Conservation (phyloP, 176 grass and related monocot species). For the Olyra latifolia region DNA sequence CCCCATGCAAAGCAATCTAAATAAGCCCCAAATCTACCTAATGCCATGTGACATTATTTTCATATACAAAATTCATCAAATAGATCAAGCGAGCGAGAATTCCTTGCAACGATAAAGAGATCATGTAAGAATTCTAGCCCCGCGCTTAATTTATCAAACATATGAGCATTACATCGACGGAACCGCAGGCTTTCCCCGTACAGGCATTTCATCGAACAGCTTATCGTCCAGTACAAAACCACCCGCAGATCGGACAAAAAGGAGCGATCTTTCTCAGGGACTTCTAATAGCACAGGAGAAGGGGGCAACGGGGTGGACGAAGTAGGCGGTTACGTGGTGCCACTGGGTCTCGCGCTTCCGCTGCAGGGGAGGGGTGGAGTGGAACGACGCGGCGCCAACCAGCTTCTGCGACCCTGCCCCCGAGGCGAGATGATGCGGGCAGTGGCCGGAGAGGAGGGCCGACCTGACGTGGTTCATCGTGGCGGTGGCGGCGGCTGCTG, state of each 20-base stretch:
- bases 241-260: constrained; percentile 6
- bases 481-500: background rate
- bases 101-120: background rate
- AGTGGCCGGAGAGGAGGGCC: constrained; percentile 33
- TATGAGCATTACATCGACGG: background rate
- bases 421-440: constrained; percentile 6
- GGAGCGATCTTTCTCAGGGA: background rate
- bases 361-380: constrained; percentile 71
- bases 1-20: too few relatives aligned
- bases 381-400: constrained; percentile 54
- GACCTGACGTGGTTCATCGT: constrained; percentile 42
- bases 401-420: constrained; percentile 18
- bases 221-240: background rate
- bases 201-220: constrained; percentile 49
- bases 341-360: constrained; percentile 68
- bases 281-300: background rate
- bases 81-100: constrained; percentile 1
- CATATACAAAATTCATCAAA: constrained; percentile 23
- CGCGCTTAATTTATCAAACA: constrained; percentile 25
- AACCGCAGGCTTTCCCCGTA: background rate
- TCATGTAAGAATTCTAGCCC: background rate
- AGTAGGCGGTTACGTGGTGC: constrained; percentile 51
- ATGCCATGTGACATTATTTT: background rate
- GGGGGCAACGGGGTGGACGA: background rate
- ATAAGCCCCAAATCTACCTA: background rate